Evolutionary conservation across 2,329 filamentous ascomycete genomes (phyloP).

Genomic region (Fusarium sp.): DNA sequence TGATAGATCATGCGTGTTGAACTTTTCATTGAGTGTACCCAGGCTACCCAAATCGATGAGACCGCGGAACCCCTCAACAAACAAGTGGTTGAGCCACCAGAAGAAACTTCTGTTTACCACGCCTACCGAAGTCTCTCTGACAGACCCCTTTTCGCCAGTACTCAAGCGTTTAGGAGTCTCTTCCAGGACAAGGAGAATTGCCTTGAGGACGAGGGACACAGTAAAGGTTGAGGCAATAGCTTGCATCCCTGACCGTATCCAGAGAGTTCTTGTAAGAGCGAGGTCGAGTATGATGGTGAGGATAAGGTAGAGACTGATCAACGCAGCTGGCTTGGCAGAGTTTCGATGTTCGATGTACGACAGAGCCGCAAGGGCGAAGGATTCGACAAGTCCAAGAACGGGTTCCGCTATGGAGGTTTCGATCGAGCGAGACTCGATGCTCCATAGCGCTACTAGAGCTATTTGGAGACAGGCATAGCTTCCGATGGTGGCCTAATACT

Average conservation of each 20-base stretch:
- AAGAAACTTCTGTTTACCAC: constrained; percentile 51
- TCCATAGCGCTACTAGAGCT: constrained; percentile 46
- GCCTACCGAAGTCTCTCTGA: constrained; percentile 50
- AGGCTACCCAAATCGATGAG: constrained; percentile 44
- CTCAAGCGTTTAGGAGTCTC: constrained; percentile 46
- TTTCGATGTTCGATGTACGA: constrained; percentile 52
- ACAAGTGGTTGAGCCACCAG: constrained; percentile 52
- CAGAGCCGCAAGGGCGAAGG: constrained; percentile 41
- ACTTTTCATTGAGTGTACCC: constrained; percentile 46
- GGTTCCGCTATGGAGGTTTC: constrained; percentile 47
- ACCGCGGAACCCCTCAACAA: constrained; percentile 42
- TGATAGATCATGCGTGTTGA: constrained; percentile 39
- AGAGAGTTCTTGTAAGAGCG: constrained; percentile 49
- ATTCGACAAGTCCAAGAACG: constrained; percentile 44
- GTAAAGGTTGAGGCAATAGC: constrained; percentile 46
- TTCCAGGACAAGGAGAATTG: constrained; percentile 48
- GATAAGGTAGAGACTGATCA: constrained; percentile 50
- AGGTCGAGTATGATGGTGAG: constrained; percentile 50
- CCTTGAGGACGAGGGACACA: constrained; percentile 44
- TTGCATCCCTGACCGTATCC: constrained; percentile 45
- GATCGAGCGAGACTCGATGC: constrained; percentile 35
- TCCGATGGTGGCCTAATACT: constrained; percentile 15
- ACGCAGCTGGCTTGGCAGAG: constrained; percentile 48
- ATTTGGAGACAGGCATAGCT: constrained; percentile 39
- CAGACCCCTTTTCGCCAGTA: constrained; percentile 32